phyloP scores from a whole-genome alignment of 768 basidiomycete species.

The Pleurotus citrinopileatus region DNA sequence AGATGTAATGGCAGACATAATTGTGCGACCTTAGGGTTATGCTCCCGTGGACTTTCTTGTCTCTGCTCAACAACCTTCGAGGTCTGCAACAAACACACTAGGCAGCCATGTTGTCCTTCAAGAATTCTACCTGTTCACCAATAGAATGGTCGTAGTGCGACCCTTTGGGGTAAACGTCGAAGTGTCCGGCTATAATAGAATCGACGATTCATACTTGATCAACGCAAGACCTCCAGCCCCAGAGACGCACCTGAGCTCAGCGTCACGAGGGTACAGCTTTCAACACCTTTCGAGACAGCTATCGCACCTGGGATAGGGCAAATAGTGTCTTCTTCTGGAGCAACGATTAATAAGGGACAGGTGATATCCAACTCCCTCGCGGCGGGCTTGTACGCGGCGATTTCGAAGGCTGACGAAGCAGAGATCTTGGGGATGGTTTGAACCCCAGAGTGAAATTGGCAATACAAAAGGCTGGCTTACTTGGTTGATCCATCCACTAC shows the following conservation, averaged over 20 bases:
- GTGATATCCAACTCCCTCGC: background rate
- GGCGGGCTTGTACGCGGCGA: background rate
- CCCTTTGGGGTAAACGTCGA: background rate
- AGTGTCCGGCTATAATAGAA: background rate
- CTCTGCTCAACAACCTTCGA: no score
- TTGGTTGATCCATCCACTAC: constrained; percentile 12
- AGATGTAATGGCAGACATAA: no score
- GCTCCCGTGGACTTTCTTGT: no score
- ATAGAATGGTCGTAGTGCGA: background rate
- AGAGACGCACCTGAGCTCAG: background rate
- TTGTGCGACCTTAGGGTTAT: no score
- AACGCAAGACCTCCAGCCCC: background rate
- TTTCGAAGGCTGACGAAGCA: background rate
- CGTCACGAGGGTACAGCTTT: no score
- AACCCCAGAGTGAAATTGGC: background rate
- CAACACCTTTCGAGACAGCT: no score
- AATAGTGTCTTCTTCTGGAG: background rate
- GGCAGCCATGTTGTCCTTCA: background rate
- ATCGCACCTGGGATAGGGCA: background rate
- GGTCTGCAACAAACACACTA: no score
- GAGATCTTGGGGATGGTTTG: background rate
- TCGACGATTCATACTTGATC: background rate
- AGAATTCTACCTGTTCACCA: background rate
- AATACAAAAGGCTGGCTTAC: constrained; percentile 3
- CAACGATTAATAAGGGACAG: background rate